Conservation (phyloP, 331 rosid genomes). For the Ulmus americana region DNA sequence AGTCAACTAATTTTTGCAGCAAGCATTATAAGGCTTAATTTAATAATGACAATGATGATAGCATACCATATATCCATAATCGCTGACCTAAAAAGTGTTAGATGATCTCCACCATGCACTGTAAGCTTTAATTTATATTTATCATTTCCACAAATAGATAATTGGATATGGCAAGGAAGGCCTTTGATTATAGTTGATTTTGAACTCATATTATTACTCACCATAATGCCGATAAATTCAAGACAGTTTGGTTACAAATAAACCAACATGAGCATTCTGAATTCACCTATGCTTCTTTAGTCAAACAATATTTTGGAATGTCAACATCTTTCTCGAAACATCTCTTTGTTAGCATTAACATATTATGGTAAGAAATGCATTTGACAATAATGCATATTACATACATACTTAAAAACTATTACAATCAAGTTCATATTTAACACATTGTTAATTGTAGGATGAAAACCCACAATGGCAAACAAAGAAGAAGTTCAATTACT, state of each 20-base stretch:
- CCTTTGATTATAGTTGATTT: background rate
- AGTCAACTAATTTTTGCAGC: background rate
- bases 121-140: background rate
- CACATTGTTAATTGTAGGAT: background rate
- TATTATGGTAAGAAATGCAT: background rate
- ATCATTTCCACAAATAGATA: background rate
- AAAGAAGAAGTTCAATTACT: background rate
- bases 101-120: background rate
- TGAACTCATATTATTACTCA: background rate
- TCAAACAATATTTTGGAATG: background rate
- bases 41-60: background rate
- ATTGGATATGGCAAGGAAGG: background rate
- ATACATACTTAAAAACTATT: background rate
- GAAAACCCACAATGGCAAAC: background rate
- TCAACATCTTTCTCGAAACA: slow-evolving; percentile 6
- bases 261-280: background rate
- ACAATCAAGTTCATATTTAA: background rate
- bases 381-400: background rate
- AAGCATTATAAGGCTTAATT: background rate
- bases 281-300: background rate
- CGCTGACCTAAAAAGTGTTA: background rate
- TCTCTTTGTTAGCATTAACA: background rate
- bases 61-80: background rate
- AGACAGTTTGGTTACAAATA: background rate
- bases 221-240: too few relatives aligned